Percentiles rank a stretch among this genome's conserved stretches.
phyloP scores from a whole-genome alignment of 495 filamentous ascomycete species.

The Podospora pseudopauciseta region DNA sequence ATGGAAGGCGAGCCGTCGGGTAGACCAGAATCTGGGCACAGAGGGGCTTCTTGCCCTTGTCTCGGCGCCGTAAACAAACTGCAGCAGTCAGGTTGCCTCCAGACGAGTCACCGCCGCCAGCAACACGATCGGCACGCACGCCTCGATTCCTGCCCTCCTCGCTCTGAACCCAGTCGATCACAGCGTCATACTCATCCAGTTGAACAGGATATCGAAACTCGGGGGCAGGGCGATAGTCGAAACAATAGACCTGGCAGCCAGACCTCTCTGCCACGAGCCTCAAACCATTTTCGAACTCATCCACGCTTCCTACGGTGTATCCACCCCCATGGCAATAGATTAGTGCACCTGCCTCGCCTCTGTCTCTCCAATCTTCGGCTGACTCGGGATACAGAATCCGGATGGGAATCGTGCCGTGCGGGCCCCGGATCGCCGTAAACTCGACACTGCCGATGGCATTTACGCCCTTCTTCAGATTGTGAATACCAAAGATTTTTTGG shows the following conservation, averaged over 20 bases:
- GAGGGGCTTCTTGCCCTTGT: constrained; percentile 24
- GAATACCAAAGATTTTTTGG: constrained; percentile 33
- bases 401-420: constrained; percentile 36
- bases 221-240: constrained; percentile 39
- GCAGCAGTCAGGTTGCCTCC: constrained; percentile 41
- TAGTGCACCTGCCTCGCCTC: constrained; percentile 23
- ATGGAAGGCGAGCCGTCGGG: constrained; percentile 36
- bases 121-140: constrained; percentile 26
- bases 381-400: constrained; percentile 31
- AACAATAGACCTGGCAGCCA: constrained; percentile 27
- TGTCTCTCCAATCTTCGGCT: constrained; percentile 10
- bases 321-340: constrained; percentile 45
- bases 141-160: constrained; percentile 21
- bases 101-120: constrained; percentile 35
- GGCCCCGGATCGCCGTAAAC: constrained; percentile 36
- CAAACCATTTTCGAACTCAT: constrained; percentile 39
- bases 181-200: constrained; percentile 33
- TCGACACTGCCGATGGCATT: constrained; percentile 32
- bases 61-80: constrained; percentile 27
- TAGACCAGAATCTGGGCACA: constrained; percentile 36
- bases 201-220: constrained; percentile 39
- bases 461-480: constrained; percentile 20
- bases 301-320: constrained; percentile 36
- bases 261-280: constrained; percentile 31
- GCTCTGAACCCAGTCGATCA: constrained; percentile 30